Base-by-base conservation (phyloP, 768 basidiomycete genomes). In the Mycena metata region DNA sequence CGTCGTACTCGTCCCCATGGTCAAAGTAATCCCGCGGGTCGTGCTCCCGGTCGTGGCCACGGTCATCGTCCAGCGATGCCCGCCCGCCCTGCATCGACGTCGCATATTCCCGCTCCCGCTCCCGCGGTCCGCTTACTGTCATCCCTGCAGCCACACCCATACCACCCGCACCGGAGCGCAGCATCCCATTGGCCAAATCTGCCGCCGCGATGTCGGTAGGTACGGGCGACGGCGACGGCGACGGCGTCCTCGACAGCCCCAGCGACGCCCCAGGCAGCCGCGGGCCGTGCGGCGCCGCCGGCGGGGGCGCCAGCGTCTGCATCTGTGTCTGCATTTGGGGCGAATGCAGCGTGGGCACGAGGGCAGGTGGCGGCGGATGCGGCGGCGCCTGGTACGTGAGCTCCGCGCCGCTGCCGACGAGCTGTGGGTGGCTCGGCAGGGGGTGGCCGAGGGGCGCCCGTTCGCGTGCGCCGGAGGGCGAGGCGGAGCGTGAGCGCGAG, bases 191-290 rank as follows among this genome's bases (percentile, higher is more conserved):
- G 42, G 49, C 60, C 33, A 65, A 54, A 30, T 66, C 70, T n/a
- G 51, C 58, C 23, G 16, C 62, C 13, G 77, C 64, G 55, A 64
- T 39, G 65, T 72, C 67, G 24, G 75, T 76, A 24, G 85, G 83
- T 26, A 88, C 87, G 2, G 91, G 93, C 11, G 93, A 93, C 15
- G 94, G 91, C 21, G 92, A 90, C 30, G 91, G 85, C 15, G 93
- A 91, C 10, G 84, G 82, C 10, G 80, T 67, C 39, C 39, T 4
- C 39, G 39, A 3, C 45, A 78, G 72, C 0, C 77, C 46, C 54
- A n/a, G n/a, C n/a, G n/a, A n/a, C n/a, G 83, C 87, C 12, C 82
- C 83, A 1, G 89, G 91, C 1, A 84, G 86, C 24, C 92, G 91
- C 35, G 93, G 93, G 1, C 93, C 93, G 59, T 90, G 85, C 1